Evolutionary conservation across 2,329 filamentous ascomycete species (phyloP), one percentile per base, ranked within the genome.

Genomic region (Exophiala mesophila): DNA sequence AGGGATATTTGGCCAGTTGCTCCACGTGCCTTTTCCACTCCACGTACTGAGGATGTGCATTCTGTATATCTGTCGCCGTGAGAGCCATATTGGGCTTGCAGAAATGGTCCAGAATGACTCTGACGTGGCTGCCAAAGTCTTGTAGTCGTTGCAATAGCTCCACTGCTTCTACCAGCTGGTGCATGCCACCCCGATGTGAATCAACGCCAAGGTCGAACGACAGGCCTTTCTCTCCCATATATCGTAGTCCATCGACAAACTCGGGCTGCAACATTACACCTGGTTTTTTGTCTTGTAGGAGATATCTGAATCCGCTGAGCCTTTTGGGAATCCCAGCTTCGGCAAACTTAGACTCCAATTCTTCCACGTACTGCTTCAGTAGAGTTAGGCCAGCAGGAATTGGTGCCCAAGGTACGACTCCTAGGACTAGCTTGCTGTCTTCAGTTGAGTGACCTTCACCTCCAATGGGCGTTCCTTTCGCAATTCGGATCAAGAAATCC

Each of bases 151-250:
- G 72, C 59, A 88, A 79, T 74, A 88, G 83, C 61, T 79, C 74
- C 9, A 83, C 72, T 3, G 78, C 71, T 65, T 88, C 83, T 43
- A 83, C 78, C 49, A 87, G 70, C 68, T 87, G 87, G 67, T 76
- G 78, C 45, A 82, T 71, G 4, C 88, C 89, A 19, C 83, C 78
- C n/a, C 78, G 72, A 60, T 86, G 78, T 56, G 85, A 79, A 69
- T 96, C 88, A 9, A 95, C 77, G 1, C 86, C 88, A 0, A 95
- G 68, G 60, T 96, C 90, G 61, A 96, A 95, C 1, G 77, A 74
- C 56, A 82, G 76, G 1, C 78, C 77, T 47, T 71, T 71, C 39
- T 70, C 71, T 3, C 80, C 83, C 33, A 88, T 66, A 60, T 82
- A 75, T 65, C 73, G 78, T 55, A 88, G 59, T 3, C 76, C 71